Conservation (phyloP, 306 rosid genomes). For the Spatholobus suberectus region DNA sequence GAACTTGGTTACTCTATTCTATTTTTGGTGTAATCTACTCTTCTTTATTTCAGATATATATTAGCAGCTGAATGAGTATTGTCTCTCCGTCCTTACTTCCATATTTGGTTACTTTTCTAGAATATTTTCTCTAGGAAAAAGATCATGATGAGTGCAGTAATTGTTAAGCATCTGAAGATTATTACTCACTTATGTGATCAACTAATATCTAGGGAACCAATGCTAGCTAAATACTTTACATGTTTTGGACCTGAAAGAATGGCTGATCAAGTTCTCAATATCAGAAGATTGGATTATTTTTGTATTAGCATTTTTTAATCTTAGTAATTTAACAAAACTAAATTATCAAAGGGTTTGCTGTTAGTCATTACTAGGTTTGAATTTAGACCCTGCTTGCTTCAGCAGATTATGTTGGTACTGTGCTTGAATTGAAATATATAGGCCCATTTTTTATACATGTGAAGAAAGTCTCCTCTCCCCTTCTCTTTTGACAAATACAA, state of each 20-base stretch:
- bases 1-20: slow-evolving; percentile 2
- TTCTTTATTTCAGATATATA: slow-evolving; percentile 11
- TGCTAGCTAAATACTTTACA: neutral
- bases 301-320: neutral
- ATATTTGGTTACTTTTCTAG: too few relatives aligned
- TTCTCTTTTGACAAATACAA: neutral
- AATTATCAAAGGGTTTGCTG: slow-evolving; percentile 6
- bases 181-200: neutral
- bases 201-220: neutral
- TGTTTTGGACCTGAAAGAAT: neutral
- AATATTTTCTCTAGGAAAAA: too few relatives aligned
- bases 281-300: slow-evolving; percentile 13
- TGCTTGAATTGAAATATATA: slow-evolving; percentile 5
- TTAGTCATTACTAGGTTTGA: slow-evolving; percentile 23
- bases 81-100: too few relatives aligned
- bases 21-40: neutral
- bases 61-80: neutral
- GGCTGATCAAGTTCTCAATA: neutral
- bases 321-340: slow-evolving; percentile 10
- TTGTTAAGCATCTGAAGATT: neutral
- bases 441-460: neutral
- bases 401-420: neutral
- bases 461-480: neutral
- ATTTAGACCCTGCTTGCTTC: neutral
- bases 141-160: too few relatives aligned